A percentile compares a stretch with the other conserved stretches of the same genome.
Evolutionary conservation across 2,329 filamentous ascomycete genomes (phyloP).

Genomic region (Blumeria graminis): DNA sequence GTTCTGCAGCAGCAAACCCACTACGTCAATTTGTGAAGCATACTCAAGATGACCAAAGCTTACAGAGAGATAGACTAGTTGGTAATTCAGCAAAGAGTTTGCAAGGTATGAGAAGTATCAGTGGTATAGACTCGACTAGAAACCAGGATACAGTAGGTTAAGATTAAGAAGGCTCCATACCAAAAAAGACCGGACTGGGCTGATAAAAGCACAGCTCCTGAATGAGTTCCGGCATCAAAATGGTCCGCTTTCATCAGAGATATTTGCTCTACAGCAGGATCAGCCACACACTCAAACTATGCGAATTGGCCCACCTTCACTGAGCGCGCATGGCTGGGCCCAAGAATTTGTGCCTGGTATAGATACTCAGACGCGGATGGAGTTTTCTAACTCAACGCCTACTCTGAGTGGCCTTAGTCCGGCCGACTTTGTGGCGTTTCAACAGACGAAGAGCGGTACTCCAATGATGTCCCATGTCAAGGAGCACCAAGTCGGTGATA

Average conservation of each 20-base stretch:
- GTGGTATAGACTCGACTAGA: constrained; percentile 17
- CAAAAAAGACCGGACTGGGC: background rate
- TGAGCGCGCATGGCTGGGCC: constrained; percentile 29
- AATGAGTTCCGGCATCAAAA: constrained; percentile 75
- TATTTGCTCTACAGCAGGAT: constrained; percentile 15
- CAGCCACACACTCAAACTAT: constrained; percentile 11
- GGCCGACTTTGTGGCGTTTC: constrained; percentile 72
- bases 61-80: constrained; percentile 74
- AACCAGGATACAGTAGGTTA: constrained; percentile 45
- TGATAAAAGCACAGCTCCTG: constrained; percentile 43
- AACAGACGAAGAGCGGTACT: constrained; percentile 39
- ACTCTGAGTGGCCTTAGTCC: constrained; percentile 42
- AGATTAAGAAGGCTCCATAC: background rate
- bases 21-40: constrained; percentile 96
- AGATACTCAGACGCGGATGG: constrained; percentile 37
- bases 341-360: constrained; percentile 37
- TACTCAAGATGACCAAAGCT: constrained; percentile 81
- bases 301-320: constrained; percentile 11
- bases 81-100: constrained; percentile 47
- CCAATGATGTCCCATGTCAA: constrained; percentile 35
- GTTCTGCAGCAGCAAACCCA: constrained; percentile 86
- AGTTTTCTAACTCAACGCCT: constrained; percentile 39
- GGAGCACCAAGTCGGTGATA: constrained; percentile 20
- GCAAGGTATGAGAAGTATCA: constrained; percentile 53
- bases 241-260: constrained; percentile 28